These are phyloP conservation scores for Cryptosporidium felis DNA, from an alignment of 169 alveolate genomes.

Conservation along the genomic window DNA sequence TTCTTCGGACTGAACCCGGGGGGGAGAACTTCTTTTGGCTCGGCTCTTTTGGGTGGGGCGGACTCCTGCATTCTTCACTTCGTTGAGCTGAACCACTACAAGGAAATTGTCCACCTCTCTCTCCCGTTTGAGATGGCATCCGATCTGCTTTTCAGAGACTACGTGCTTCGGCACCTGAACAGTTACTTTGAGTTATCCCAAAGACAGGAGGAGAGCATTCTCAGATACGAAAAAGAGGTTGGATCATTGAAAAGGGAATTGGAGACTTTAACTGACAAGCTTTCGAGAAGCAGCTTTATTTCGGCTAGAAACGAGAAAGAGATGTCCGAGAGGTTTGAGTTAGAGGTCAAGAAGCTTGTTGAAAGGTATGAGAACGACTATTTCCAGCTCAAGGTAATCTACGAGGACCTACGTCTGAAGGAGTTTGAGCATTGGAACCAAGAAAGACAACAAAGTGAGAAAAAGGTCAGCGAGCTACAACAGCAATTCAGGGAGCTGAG, in stretches of 20 bases:
- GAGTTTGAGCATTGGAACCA: slow-evolving; percentile 53
- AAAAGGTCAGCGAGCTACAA: slow-evolving; percentile 6
- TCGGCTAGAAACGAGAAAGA: slow-evolving; percentile 32
- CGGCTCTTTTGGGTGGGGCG: neutral
- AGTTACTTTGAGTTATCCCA: slow-evolving; percentile 23
- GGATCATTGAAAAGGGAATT: slow-evolving; percentile 1
- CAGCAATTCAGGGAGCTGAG: slow-evolving; percentile 19
- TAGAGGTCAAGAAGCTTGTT: slow-evolving; percentile 5
- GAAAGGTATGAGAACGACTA: slow-evolving; percentile 29
- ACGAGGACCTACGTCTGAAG: neutral
- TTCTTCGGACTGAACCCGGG: slow-evolving; percentile 13
- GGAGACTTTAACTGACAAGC: neutral
- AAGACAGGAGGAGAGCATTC: slow-evolving; percentile 8
- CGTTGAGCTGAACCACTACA: slow-evolving; percentile 54
- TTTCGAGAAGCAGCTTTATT: slow-evolving; percentile 5
- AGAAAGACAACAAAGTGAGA: slow-evolving; percentile 26
- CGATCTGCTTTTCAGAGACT: slow-evolving; percentile 23
- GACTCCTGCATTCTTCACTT: slow-evolving; percentile 38
- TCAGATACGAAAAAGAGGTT: slow-evolving; percentile 3
- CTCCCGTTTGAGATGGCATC: slow-evolving; percentile 52
- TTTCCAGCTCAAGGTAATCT: slow-evolving; percentile 1
- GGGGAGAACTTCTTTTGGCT: neutral
- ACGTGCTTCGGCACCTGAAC: slow-evolving; percentile 24
- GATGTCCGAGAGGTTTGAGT: slow-evolving; percentile 22
- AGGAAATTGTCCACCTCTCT: slow-evolving; percentile 59